phyloP scores from a whole-genome alignment of 352 stramenopile species.

The Paralagenidium karlingii region DNA sequence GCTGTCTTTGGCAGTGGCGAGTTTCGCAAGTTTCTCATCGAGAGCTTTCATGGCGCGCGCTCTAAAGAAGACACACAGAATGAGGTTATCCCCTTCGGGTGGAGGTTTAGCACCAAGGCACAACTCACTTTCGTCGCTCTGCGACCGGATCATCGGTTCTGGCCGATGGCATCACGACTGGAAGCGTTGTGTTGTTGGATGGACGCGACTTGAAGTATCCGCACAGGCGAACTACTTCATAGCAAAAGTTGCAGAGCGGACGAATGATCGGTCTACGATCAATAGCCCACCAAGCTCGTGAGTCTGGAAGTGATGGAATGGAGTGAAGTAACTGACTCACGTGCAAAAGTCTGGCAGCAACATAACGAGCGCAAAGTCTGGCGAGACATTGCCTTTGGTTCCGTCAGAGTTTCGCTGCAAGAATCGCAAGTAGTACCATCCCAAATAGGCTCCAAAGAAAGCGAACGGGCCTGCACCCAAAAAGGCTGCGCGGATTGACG shows the following conservation, averaged over 20 bases:
- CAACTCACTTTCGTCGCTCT: conserved; percentile 74
- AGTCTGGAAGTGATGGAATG: background rate
- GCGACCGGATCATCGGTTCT: conserved; percentile 61
- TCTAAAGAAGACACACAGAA: conserved; percentile 12
- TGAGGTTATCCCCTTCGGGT: background rate
- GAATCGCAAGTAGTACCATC: conserved; percentile 81
- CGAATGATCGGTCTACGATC: conserved; percentile 40
- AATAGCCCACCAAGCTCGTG: too few species aligned
- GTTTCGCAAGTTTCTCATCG: conserved; percentile 80
- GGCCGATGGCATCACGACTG: conserved; percentile 10
- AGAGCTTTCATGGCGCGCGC: conserved; percentile 77
- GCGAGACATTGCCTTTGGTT: conserved; percentile 56
- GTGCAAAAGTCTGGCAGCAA: conserved; percentile 54
- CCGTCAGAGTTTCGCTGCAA: conserved; percentile 65
- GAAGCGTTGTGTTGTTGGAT: conserved; percentile 13
- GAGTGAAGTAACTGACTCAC: conserved; percentile 17
- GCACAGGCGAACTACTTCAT: conserved; percentile 74
- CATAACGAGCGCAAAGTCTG: conserved; percentile 61
- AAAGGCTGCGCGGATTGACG: conserved; percentile 28
- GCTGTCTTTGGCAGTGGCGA: conserved; percentile 25
- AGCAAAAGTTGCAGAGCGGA: conserved; percentile 62
- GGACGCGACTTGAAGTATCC: conserved; percentile 75
- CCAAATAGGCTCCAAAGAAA: conserved; percentile 59
- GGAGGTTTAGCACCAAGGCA: background rate
- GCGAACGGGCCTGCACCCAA: conserved; percentile 64